Conservation (phyloP, 352 stramenopile genomes). For the Globisporangium ultimum region DNA sequence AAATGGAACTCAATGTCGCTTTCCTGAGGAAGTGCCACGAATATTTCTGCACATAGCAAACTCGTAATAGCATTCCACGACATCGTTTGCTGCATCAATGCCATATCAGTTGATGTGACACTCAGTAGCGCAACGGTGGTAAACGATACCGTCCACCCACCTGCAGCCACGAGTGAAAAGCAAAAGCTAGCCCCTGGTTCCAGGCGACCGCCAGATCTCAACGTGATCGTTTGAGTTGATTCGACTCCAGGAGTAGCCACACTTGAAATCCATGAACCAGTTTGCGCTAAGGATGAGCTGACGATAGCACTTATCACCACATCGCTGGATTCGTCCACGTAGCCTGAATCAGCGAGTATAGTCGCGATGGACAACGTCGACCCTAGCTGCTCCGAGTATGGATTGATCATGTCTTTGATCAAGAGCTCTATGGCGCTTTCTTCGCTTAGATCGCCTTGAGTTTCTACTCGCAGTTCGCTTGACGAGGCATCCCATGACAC, state of each 20-base stretch:
- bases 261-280: conserved; percentile 31
- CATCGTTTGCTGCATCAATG: background rate
- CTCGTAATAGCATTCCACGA: conserved; percentile 12
- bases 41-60: conserved; percentile 26
- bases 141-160: conserved; percentile 34
- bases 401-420: conserved; percentile 51
- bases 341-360: conserved; percentile 31
- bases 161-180: conserved; percentile 19
- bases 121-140: conserved; percentile 24
- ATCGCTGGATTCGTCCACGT: conserved; percentile 44
- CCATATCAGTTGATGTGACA: conserved; percentile 5
- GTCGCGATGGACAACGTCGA: conserved; percentile 27
- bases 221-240: conserved; percentile 35
- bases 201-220: conserved; percentile 41
- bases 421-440: conserved; percentile 31
- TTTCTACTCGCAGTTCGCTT: conserved; percentile 33
- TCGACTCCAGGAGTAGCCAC: conserved; percentile 45
- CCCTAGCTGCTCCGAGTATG: conserved; percentile 25
- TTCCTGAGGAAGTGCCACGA: conserved; percentile 29
- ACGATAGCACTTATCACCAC: conserved; percentile 44
- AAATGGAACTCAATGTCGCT: conserved; percentile 33
- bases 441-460: conserved; percentile 34
- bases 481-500: conserved; percentile 25
- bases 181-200: conserved; percentile 37
- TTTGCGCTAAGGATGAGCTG: conserved; percentile 19